Percentiles rank a stretch among this genome's conserved stretches.
Conservation (phyloP, 441 rosid genomes). For the Pelargonium citronellum region DNA sequence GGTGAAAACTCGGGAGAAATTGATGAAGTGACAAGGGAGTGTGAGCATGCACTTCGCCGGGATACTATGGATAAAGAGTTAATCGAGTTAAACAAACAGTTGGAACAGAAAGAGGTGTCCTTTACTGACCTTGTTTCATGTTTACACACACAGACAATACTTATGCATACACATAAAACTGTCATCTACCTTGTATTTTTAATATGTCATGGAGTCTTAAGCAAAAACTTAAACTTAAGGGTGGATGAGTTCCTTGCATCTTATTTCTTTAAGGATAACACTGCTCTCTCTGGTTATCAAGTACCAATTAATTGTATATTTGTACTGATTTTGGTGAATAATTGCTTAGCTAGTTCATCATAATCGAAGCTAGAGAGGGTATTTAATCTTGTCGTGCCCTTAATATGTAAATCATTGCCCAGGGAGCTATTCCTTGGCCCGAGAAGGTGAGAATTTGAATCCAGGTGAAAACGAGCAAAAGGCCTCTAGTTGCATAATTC, state of each 20-base stretch:
- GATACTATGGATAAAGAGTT: constrained; percentile 58
- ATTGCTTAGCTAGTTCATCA: too few species aligned
- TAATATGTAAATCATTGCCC: too few species aligned
- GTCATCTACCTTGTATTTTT: constrained; percentile 6
- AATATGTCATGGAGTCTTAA: background rate
- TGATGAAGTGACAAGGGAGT: constrained; percentile 56
- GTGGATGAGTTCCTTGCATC: background rate
- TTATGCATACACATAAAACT: background rate
- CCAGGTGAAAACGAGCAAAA: too few species aligned
- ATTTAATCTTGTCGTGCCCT: too few species aligned
- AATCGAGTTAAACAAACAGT: constrained; percentile 47
- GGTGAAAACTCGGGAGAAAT: constrained; percentile 44
- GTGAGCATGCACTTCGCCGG: constrained; percentile 52
- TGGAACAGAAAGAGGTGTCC: constrained; percentile 67
- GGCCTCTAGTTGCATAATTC: too few species aligned
- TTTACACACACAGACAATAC: background rate
- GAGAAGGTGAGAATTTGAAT: too few species aligned
- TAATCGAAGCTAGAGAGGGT: too few species aligned
- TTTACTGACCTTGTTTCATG: constrained; percentile 18
- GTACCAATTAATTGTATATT: background rate
- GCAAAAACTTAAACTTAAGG: too few species aligned
- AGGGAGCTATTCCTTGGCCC: too few species aligned
- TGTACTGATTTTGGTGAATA: too few species aligned
- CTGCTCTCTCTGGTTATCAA: background rate
- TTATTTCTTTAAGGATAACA: background rate